Conservation (phyloP, 208 protist genomes). For the Trypanosoma melophagium region DNA sequence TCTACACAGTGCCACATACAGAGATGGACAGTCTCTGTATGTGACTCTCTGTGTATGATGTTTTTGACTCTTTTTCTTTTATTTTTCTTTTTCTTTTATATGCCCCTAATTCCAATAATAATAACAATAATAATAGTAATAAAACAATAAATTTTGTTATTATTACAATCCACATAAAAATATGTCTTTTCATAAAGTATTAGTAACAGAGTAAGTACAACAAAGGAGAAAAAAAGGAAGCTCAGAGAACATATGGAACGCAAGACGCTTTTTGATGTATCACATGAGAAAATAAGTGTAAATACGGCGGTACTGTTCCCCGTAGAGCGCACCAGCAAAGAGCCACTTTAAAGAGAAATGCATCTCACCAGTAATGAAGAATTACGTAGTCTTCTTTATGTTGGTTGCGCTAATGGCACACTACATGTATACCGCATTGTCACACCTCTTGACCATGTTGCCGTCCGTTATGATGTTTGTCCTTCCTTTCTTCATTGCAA, state of each 20-base stretch:
- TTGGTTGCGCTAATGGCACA: slow-evolving; percentile 30
- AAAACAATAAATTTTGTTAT: no score
- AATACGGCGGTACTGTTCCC: slow-evolving; percentile 2
- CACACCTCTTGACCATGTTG: background rate
- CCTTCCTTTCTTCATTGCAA: background rate
- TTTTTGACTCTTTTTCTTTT: no score
- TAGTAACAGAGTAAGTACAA: no score
- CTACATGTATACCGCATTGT: slow-evolving; percentile 35
- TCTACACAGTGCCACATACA: no score
- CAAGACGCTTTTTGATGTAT: slow-evolving; percentile 1
- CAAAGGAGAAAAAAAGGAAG: no score
- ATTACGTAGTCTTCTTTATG: slow-evolving; percentile 31
- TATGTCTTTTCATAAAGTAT: no score
- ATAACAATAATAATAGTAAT: no score
- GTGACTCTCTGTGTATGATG: no score
- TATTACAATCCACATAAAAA: no score
- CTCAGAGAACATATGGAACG: slow-evolving; percentile 13
- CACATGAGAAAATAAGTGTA: slow-evolving; percentile 23
- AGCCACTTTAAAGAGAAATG: background rate
- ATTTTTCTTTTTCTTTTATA: no score
- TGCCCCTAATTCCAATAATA: no score
- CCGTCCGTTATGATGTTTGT: slow-evolving; percentile 9
- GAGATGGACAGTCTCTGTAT: no score
- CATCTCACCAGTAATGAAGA: slow-evolving; percentile 23
- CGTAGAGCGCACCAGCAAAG: background rate